A percentile compares a stretch with the other conserved stretches of the same genome.
These are phyloP conservation scores for Citrullus colocynthis DNA, from an alignment of 306 rosid species.

Conservation along the genomic window DNA sequence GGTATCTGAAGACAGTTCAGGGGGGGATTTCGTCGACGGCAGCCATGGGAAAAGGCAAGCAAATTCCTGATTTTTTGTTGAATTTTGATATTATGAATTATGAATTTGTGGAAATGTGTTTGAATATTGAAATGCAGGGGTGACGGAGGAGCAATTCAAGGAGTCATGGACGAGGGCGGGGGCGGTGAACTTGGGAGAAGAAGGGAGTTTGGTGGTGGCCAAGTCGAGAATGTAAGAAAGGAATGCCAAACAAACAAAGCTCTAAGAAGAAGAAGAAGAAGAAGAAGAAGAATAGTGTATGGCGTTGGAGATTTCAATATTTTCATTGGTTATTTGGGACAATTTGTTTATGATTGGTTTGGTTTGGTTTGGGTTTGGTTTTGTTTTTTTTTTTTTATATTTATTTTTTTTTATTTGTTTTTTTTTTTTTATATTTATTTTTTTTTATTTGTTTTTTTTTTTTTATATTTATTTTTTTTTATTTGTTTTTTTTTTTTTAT, in stretches of 20 bases:
- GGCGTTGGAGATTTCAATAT: neutral
- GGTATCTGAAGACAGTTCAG: slow-evolving; percentile 89
- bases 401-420: too few species aligned
- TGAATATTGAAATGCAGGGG: slow-evolving; percentile 36
- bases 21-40: slow-evolving; percentile 94
- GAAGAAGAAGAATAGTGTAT: neutral
- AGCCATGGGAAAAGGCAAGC: slow-evolving; percentile 91
- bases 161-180: slow-evolving; percentile 85
- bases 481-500: too few species aligned
- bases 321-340: neutral
- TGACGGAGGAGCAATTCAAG: slow-evolving; percentile 89
- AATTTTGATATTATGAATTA: too few species aligned
- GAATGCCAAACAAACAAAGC: neutral
- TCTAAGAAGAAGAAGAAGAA: neutral
- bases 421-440: too few species aligned
- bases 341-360: neutral
- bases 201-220: slow-evolving; percentile 48
- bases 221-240: slow-evolving; percentile 45
- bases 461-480: too few species aligned
- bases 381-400: too few species aligned
- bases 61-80: too few species aligned
- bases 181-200: slow-evolving; percentile 40
- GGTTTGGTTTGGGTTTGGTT: neutral
- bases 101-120: too few species aligned
- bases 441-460: too few species aligned